Base-by-base conservation (phyloP, 2,329 filamentous ascomycete species). In the Venturia carpophila region DNA sequence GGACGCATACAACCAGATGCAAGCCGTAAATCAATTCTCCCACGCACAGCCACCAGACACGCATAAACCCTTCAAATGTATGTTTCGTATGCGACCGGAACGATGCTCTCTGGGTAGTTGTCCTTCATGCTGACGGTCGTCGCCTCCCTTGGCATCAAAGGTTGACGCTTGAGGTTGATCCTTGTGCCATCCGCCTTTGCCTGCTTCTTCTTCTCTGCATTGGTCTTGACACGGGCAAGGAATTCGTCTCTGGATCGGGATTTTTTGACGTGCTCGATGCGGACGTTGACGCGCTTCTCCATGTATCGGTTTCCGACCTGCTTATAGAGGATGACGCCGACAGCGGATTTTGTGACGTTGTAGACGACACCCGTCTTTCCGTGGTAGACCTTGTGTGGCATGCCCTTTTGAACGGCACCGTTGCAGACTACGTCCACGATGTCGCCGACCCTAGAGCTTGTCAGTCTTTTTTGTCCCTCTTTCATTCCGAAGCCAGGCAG, bases 281-380 rank as follows among this genome's bases (percentile, higher is more conserved):
- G 91, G 83, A 99, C 85, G 88, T 96, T 97, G 85, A 99, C 88
- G 80, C 94, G 93, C 92, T 99, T 99, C 90, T 99, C 94, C 80
- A 99, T 86, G 88, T 97, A 99, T 77, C 93, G 90, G 89, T 97
- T 94, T 83, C 92, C 92, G 79, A 99, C 94, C 82, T 95, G 91
- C 88, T 96, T 97, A 90, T 96, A 93, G 83, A 99, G 90, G 83
- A 99, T 97, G 81, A 99, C 90, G 76, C 94, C 94, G 79, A 99
- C 92, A 71, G 94, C 90, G 75, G 87, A 90, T 88, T 97, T 96
- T 83, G 93, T 94, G 76, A 99, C 94, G 86, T 99, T 99, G 66
- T 76, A 77, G 74, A 77, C 71, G 69, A 77, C 74, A 68, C 75
- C 76, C 70, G 92, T 96, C 90, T 97, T 97, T 78, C 93, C 94